These are phyloP conservation scores for Chenopodium quinoa DNA, from an alignment of 148 eudicot species.

Conservation along the genomic window DNA sequence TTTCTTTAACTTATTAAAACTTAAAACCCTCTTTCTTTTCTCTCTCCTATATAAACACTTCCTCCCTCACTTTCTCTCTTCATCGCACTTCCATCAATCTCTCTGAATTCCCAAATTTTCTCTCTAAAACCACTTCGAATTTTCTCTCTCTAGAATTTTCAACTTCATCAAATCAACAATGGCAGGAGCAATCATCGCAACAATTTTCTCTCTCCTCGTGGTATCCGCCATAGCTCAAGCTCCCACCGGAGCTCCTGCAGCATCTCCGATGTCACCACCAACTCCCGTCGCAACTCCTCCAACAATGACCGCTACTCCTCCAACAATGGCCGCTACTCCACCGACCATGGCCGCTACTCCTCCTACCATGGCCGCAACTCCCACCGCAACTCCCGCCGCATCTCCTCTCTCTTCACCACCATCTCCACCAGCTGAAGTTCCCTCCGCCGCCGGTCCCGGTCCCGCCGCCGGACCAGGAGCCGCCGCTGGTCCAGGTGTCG, in stretches of 20 bases:
- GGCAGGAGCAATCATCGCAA: constrained; percentile 34
- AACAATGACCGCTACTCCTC: too few species aligned
- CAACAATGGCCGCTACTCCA: not conserved
- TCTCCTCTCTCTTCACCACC: constrained; percentile 9
- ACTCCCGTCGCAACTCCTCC: not conserved
- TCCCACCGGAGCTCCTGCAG: constrained; percentile 40
- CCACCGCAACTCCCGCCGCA: not conserved
- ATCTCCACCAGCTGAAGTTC: not conserved
- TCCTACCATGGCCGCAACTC: not conserved
- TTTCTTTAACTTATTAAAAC: too few species aligned
- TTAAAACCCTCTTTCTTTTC: not conserved
- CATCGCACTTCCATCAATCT: not conserved
- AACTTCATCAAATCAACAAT: constrained; percentile 14
- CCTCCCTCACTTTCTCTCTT: constrained; percentile 5
- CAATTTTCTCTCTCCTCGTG: constrained; percentile 36
- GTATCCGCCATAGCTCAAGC: constrained; percentile 50
- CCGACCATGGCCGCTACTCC: not conserved
- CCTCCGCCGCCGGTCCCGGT: constrained; percentile 1
- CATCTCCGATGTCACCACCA: constrained; percentile 33
- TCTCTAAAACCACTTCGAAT: not conserved
- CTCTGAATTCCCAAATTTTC: not conserved
- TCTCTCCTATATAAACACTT: constrained; percentile 25
- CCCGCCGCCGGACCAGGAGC: not conserved
- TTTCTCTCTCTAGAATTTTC: not conserved
- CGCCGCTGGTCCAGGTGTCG: not conserved